Evolutionary conservation across 2,329 filamentous ascomycete species (phyloP).

Genomic region (Huntiella decipiens): DNA sequence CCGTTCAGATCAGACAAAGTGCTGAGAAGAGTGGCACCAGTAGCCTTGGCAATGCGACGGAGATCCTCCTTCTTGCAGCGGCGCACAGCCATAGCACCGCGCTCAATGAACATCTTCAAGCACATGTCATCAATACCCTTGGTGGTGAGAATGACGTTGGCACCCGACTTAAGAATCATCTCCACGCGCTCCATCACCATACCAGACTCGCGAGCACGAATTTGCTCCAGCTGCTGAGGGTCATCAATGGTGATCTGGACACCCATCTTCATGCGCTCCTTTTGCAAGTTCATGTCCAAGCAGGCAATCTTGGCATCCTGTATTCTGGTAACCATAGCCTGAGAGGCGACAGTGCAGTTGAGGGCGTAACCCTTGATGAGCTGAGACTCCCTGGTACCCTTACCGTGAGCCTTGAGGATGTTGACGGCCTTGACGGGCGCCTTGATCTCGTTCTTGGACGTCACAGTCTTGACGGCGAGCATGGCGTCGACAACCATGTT

Average conservation of each 20-base stretch:
- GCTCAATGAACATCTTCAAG: slow-evolving; percentile 86
- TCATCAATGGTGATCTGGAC: slow-evolving; percentile 98
- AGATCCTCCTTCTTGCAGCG: slow-evolving; percentile 98
- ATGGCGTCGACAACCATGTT: slow-evolving; percentile 97
- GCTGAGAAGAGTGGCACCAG: slow-evolving; percentile 80
- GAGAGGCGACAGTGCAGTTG: slow-evolving; percentile 96
- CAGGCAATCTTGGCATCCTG: slow-evolving; percentile 91
- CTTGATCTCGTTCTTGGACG: slow-evolving; percentile 78
- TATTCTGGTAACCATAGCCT: slow-evolving; percentile 90
- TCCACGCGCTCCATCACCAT: slow-evolving; percentile 89
- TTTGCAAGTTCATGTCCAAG: slow-evolving; percentile 94
- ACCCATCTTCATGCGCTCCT: slow-evolving; percentile 97
- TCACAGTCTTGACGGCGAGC: slow-evolving; percentile 80
- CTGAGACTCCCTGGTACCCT: slow-evolving; percentile 71
- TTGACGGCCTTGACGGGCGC: slow-evolving; percentile 99
- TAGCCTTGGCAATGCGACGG: slow-evolving; percentile 85
- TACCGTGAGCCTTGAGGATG: slow-evolving; percentile 93
- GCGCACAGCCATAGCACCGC: slow-evolving; percentile 84
- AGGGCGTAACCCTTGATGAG: slow-evolving; percentile 91
- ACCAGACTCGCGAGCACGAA: slow-evolving; percentile 75
- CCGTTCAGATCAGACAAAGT: slow-evolving; percentile 92
- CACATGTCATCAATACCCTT: slow-evolving; percentile 97
- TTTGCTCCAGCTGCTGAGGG: slow-evolving; percentile 92
- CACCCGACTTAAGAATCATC: slow-evolving; percentile 92
- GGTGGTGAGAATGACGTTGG: slow-evolving; percentile 89